These are phyloP conservation scores for Aspergillus bombycis DNA, from an alignment of 2,329 filamentous ascomycete genomes.

Conservation along the genomic window DNA sequence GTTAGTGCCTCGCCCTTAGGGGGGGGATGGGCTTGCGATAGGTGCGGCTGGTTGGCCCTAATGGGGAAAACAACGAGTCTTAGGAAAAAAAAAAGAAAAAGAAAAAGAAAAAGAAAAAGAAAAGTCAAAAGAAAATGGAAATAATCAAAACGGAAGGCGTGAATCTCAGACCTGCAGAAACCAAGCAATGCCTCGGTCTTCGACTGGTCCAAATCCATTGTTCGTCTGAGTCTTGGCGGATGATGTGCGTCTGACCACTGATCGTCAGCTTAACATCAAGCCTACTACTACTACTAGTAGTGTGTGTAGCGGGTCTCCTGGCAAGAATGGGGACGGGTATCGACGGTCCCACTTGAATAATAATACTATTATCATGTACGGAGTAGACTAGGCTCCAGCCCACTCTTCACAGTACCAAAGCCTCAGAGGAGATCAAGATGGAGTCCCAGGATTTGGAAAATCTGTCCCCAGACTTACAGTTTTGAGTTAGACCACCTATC, in stretches of 20 bases:
- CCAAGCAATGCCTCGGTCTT: conserved; percentile 12
- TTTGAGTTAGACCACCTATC: neutral
- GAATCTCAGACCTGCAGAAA: conserved; percentile 18
- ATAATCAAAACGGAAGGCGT: neutral
- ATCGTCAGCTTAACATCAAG: conserved; percentile 12
- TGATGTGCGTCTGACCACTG: conserved; percentile 30
- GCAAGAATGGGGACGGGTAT: neutral
- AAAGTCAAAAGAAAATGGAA: neutral
- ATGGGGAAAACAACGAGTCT: neutral
- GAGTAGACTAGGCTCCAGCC: neutral
- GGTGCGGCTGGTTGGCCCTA: conserved; percentile 17
- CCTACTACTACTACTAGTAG: too few relatives aligned
- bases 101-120: neutral
- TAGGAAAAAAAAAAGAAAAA: neutral
- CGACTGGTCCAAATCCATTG: conserved; percentile 19
- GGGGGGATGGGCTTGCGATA: conserved; percentile 21
- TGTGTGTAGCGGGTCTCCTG: neutral
- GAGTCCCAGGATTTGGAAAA: neutral
- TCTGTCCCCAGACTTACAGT: neutral
- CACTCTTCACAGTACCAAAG: neutral
- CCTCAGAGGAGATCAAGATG: neutral
- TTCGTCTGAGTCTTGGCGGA: conserved; percentile 19
- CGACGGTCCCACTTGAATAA: neutral
- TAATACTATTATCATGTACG: neutral
- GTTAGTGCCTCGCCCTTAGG: neutral